Evolutionary conservation across 768 basidiomycete genomes (phyloP).

Genomic region (Leccinum subgranulosum): DNA sequence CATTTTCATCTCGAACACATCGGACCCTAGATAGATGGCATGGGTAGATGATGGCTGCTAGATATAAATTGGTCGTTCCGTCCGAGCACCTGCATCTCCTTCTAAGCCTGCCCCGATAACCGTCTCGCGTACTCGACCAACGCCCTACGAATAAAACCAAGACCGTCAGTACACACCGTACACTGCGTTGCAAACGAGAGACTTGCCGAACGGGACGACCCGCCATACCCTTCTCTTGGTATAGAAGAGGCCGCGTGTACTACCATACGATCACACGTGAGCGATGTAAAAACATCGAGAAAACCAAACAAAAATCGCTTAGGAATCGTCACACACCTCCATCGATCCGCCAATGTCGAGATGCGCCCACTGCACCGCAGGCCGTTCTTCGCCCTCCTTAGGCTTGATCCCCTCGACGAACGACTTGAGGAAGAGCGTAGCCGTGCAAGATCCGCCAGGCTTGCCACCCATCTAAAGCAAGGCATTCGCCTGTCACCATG

Average conservation of each 20-base stretch:
- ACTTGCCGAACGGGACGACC: slow-evolving; percentile 74
- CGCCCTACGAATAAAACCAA: slow-evolving; percentile 18
- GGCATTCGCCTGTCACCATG: slow-evolving; percentile 1
- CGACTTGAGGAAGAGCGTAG: slow-evolving; percentile 82
- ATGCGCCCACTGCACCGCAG: slow-evolving; percentile 78
- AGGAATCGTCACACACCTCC: slow-evolving; percentile 47
- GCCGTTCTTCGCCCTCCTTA: slow-evolving; percentile 49
- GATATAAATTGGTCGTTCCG: too few species aligned
- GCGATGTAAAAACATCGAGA: not conserved
- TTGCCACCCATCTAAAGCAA: slow-evolving; percentile 61
- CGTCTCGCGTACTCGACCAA: slow-evolving; percentile 33
- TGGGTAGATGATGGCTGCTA: not conserved
- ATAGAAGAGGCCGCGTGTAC: slow-evolving; percentile 53
- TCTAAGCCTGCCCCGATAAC: slow-evolving; percentile 15
- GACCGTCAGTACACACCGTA: not conserved
- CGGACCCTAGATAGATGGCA: not conserved
- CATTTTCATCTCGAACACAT: not conserved
- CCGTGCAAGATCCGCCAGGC: slow-evolving; percentile 71
- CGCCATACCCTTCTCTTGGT: slow-evolving; percentile 75
- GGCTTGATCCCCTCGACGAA: slow-evolving; percentile 75
- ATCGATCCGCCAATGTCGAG: slow-evolving; percentile 79
- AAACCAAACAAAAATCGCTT: too few species aligned
- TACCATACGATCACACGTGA: slow-evolving; percentile 15
- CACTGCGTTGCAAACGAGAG: not conserved
- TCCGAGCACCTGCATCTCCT: slow-evolving; percentile 1